Evolutionary conservation across 192 early-diverging fungal species (phyloP), one percentile per base, ranked within the genome.

Genomic region (Podila epigama): DNA sequence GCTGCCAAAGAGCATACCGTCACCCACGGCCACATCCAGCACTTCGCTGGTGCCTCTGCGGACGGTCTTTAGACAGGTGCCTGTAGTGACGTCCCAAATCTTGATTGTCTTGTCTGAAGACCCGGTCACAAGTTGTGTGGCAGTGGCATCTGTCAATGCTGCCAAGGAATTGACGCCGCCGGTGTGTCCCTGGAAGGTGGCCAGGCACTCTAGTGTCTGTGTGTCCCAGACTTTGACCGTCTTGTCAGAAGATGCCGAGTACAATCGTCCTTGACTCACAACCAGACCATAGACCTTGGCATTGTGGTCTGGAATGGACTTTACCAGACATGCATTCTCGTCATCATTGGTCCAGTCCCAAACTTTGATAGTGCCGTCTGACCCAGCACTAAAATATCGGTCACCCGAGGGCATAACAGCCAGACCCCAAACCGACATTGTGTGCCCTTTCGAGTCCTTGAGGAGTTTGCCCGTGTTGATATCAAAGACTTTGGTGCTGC

Each of bases 301-400:
- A 25, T 70, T 64, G 51, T 88, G 85, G 42, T 86, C 81, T 12
- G 61, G 61, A 44, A 83, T 68, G 25, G 81, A 79, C 11, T 60
- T 62, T 2, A 84, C 55, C 16, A 75, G 22, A 66, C 75, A 80
- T 0, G 54, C 27, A 10, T 52, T 63, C 10, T 67, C 51, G 34
- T 59, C 51, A 2, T 80, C 70, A 12, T 54, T 58, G 29, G 57
- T 63, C 70, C 62, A 71, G 39, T 83, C 73, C 70, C 79, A 83
- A n/a, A 88, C 87, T 55, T 88, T 88, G 39, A 88, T 88, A 13
- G 73, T 83, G 2, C 84, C 85, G 60, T 88, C 87, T 8, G 80
- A 84, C 51, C 83, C 77, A 5, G 87, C 87, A 59, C 82, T 84
- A 57, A 84, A 87, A 39, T 86, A 83, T 12, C 85, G 65, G 13